Base-by-base conservation (phyloP, 1,284 basidiomycete species). In the Leccinum discolor region DNA sequence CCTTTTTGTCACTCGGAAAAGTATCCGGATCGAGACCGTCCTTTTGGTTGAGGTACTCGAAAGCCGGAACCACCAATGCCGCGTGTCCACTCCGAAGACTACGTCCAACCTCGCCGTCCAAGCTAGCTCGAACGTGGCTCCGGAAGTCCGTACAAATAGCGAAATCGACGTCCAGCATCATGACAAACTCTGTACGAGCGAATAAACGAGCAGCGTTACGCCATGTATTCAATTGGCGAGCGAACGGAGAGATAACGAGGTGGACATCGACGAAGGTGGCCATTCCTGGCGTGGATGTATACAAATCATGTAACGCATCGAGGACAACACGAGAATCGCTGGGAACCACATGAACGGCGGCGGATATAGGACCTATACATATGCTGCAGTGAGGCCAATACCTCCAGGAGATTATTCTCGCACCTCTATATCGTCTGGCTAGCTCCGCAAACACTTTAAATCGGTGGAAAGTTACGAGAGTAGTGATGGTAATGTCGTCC, bases 161-260 rank as follows among this genome's bases (percentile, higher is more conserved):
- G 76, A 95, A 95, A 75, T 95, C 93, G 67, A 94, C 89, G 76
- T 95, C 93, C 63, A 95, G 86, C 88, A 94, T 92, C 88, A 95
- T 92, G 62, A 94, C 86, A 71, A 87, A 93, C 68, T 90, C 85
- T 5, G 93, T 94, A 12, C 92, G 84, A 2, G 92, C 89, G 72
- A 93, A 92, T 63, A 93, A 81, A 54, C 93, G 86, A 11, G 93
- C 93, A 42, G 88, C 84, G 74, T 95, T 95, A 52, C 94, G 84
- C 91, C 93, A 95, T 50, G 91, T 88, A 77, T 95, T 95, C 81
- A 95, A 90, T 74, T 94, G 87, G 4, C 92, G 84, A 67, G 91
- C 88, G 72, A 92, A 93, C 2, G 88, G 85, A 64, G 94, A 93
- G 70, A 96, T 83, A 40, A 96, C 88, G 38, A 97, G 86, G 73